Conservation (phyloP, 208 protist genomes). For the Leishmania amazonensis region DNA sequence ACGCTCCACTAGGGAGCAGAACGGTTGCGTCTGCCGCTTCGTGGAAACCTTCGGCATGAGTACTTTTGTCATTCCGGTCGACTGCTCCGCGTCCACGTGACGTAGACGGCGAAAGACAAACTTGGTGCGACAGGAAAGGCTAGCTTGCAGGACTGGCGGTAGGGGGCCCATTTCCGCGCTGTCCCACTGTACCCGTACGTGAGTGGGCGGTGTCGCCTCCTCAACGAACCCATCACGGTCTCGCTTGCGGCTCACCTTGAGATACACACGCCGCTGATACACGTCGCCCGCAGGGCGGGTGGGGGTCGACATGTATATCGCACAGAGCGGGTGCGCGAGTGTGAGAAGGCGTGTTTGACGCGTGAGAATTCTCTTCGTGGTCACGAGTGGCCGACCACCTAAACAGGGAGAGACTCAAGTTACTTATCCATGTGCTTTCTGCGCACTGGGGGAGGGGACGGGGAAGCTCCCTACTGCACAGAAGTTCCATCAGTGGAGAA, state of each 20-base stretch:
- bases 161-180: slow-evolving; percentile 28
- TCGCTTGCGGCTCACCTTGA: slow-evolving; percentile 27
- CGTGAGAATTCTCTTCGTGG: neutral
- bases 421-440: neutral
- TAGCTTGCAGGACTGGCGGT: slow-evolving; percentile 14
- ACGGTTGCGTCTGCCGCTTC: neutral
- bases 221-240: slow-evolving; percentile 17
- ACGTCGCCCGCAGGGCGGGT: neutral
- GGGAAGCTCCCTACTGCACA: neutral
- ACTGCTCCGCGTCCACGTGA: neutral
- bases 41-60: neutral
- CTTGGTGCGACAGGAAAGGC: slow-evolving; percentile 18
- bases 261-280: slow-evolving; percentile 15
- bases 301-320: neutral
- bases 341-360: neutral
- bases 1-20: slow-evolving; percentile 15
- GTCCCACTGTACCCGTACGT: slow-evolving; percentile 39
- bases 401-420: neutral
- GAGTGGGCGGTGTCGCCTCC: slow-evolving; percentile 12
- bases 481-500: neutral
- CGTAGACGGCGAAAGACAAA: slow-evolving; percentile 23
- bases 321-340: neutral
- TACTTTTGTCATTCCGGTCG: neutral
- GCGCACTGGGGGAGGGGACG: slow-evolving; percentile 5
- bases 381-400: neutral